phyloP scores from a whole-genome alignment of 2,329 filamentous ascomycete genomes.

The Helicocarpus griseus region DNA sequence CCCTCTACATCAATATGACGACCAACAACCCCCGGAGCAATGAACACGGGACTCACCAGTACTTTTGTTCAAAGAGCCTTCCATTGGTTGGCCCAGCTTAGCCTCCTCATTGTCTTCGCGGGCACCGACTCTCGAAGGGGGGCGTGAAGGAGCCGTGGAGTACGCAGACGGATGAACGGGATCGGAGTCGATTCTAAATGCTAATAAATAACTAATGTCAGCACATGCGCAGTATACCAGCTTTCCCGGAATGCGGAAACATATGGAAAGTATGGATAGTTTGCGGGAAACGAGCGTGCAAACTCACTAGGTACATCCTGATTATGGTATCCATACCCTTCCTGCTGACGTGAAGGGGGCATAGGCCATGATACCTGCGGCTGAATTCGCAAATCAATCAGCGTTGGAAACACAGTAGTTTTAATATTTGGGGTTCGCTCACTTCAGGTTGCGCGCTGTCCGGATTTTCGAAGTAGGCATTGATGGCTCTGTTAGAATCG shows the following conservation, averaged over 20 bases:
- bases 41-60: constrained; percentile 17
- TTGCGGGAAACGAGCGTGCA: background rate
- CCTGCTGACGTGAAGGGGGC: background rate
- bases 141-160: constrained; percentile 35
- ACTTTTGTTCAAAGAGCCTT: constrained; percentile 20
- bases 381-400: background rate
- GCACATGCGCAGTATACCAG: background rate
- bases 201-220: constrained; percentile 1
- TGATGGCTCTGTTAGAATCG: constrained; percentile 36
- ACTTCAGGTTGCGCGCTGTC: constrained; percentile 24
- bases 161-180: constrained; percentile 16
- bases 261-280: constrained; percentile 3
- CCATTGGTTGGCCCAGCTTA: constrained; percentile 16
- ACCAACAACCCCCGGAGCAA: constrained; percentile 9
- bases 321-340: constrained; percentile 17
- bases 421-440: constrained; percentile 6
- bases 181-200: constrained; percentile 11
- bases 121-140: constrained; percentile 35
- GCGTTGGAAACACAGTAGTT: background rate
- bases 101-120: constrained; percentile 16
- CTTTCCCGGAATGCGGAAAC: background rate
- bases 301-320: constrained; percentile 20
- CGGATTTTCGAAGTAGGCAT: constrained; percentile 40
- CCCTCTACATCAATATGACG: background rate
- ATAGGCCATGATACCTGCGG: background rate